Evolutionary conservation across 140 eudicot species (phyloP).

Genomic region (Anethum foeniculum): DNA sequence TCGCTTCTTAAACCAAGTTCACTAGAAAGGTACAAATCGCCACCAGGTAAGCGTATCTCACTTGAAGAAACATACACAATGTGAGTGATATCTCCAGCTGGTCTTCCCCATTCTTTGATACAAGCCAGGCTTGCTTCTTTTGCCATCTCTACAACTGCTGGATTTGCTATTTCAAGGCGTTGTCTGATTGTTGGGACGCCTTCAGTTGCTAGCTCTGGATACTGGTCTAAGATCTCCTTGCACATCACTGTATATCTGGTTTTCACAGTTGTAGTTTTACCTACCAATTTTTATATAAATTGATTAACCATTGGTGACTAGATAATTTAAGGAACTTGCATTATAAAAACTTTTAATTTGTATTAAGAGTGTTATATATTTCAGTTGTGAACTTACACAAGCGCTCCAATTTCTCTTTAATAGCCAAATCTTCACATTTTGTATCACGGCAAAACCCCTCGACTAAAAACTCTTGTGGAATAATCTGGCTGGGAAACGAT

Average conservation of each 20-base stretch:
- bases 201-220: conserved; percentile 88
- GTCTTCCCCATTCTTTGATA: conserved; percentile 69
- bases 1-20: conserved; percentile 66
- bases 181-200: conserved; percentile 83
- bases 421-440: conserved; percentile 61
- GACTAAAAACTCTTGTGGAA: conserved; percentile 79
- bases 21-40: conserved; percentile 68
- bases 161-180: conserved; percentile 68
- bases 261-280: conserved; percentile 93
- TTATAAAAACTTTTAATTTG: too few species aligned
- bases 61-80: conserved; percentile 87
- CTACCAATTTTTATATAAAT: conserved; percentile 22
- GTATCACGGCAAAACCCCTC: conserved; percentile 88
- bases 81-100: conserved; percentile 62
- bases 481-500: conserved; percentile 81
- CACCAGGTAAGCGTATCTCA: conserved; percentile 84
- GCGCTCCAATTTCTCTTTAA: conserved; percentile 84
- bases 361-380: neutral
- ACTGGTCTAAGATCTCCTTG: conserved; percentile 61
- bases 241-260: conserved; percentile 93
- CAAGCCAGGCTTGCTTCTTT: conserved; percentile 62
- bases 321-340: too few species aligned
- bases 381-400: conserved; percentile 46
- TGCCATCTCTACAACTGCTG: conserved; percentile 86
- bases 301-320: too few species aligned